Conservation (phyloP, 1,139 yeast species). For the Debaryomyces sp. region DNA sequence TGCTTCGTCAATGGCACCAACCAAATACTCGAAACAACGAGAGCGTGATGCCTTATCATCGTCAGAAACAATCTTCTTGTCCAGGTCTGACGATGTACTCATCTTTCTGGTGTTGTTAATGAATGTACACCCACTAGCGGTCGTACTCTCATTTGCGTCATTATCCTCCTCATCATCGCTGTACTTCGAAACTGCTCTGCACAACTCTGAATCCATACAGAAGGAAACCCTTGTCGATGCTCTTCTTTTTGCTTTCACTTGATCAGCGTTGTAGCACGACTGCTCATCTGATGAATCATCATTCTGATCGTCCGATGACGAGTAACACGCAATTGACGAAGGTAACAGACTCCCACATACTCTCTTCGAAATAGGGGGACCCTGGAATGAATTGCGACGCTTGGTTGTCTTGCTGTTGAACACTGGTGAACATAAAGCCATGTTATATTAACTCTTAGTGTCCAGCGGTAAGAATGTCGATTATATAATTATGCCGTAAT, state of each 20-base stretch:
- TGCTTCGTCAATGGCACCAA: conserved; percentile 91
- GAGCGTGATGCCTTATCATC: conserved; percentile 73
- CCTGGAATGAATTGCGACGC: conserved; percentile 27
- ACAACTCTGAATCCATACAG: conserved; percentile 46
- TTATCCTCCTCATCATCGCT: conserved; percentile 56
- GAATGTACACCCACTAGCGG: neutral
- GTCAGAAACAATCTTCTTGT: conserved; percentile 43
- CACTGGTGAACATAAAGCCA: conserved; percentile 47
- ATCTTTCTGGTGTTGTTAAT: conserved; percentile 7
- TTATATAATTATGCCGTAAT: conserved; percentile 1
- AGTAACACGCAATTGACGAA: conserved; percentile 14
- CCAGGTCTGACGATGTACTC: neutral
- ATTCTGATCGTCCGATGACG: conserved; percentile 54
- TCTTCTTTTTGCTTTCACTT: conserved; percentile 48
- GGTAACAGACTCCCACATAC: conserved; percentile 6
- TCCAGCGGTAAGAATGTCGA: neutral
- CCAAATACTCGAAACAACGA: conserved; percentile 87
- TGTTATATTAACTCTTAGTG: conserved; percentile 15
- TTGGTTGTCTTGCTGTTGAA: conserved; percentile 28
- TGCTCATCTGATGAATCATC: conserved; percentile 58
- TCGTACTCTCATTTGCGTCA: conserved; percentile 15
- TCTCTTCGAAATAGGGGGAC: conserved; percentile 2
- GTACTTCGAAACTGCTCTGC: conserved; percentile 59
- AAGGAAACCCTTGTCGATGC: conserved; percentile 49
- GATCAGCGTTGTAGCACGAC: conserved; percentile 44